Percentiles rank a stretch among this genome's conserved stretches.
phyloP scores from a whole-genome alignment of 1,284 basidiomycete genomes.

The Sanghuangporus sanghuang region DNA sequence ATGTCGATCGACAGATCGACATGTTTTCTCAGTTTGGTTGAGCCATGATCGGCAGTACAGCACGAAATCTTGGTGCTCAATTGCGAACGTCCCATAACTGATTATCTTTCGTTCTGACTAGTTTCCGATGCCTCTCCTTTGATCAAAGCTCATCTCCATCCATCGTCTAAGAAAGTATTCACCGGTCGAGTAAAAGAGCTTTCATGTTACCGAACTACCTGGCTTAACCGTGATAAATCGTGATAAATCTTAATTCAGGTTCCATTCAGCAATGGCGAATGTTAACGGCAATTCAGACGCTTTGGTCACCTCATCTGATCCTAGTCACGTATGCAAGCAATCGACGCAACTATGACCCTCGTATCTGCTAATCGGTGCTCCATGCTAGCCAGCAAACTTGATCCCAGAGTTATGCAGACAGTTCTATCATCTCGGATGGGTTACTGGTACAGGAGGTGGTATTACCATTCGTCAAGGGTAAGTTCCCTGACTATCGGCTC shows the following conservation, averaged over 20 bases:
- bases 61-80: background rate
- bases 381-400: constrained; percentile 44
- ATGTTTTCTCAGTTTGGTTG: background rate
- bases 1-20: background rate
- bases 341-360: background rate
- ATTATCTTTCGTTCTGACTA: background rate
- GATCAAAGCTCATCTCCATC: background rate
- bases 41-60: background rate
- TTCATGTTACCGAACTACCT: too few relatives aligned
- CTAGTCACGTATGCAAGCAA: constrained; percentile 9
- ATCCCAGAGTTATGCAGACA: constrained; percentile 43
- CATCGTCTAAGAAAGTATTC: too few relatives aligned
- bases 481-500: constrained; percentile 19
- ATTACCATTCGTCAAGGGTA: constrained; percentile 72
- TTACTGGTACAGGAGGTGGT: constrained; percentile 49
- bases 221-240: too few relatives aligned
- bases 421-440: constrained; percentile 47
- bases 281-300: background rate
- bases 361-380: background rate
- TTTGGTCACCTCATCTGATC: constrained; percentile 13
- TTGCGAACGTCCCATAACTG: background rate
- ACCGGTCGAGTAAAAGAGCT: too few relatives aligned
- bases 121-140: background rate
- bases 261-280: constrained; percentile 1
- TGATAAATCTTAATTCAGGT: too few relatives aligned